Evolutionary conservation across 2,329 filamentous ascomycete genomes (phyloP).

Genomic region (Fusarium sarcochroum): DNA sequence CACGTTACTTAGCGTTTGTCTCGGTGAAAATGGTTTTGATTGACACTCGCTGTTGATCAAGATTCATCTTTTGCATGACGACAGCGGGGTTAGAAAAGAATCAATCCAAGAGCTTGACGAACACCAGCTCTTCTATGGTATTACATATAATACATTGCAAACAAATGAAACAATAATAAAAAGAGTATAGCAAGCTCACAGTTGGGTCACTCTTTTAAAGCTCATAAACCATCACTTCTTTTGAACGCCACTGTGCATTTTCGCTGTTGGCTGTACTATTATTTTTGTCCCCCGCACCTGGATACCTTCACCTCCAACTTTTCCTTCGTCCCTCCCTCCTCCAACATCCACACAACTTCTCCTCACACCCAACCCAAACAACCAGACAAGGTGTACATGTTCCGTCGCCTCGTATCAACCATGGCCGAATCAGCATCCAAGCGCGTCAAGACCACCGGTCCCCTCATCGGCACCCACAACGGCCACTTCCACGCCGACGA

Average conservation of each 20-base stretch:
- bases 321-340: slow-evolving; percentile 9
- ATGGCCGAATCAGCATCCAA: slow-evolving; percentile 80
- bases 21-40: too few relatives aligned
- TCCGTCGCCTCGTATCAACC: slow-evolving; percentile 50
- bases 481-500: slow-evolving; percentile 99
- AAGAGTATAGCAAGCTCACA: too few relatives aligned
- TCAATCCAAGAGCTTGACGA: too few relatives aligned
- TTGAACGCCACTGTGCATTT: slow-evolving; percentile 1
- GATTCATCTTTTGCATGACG: too few relatives aligned
- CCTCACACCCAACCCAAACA: slow-evolving; percentile 8
- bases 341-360: neutral
- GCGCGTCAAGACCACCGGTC: slow-evolving; percentile 80
- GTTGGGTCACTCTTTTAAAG: too few relatives aligned
- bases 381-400: slow-evolving; percentile 44
- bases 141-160: too few relatives aligned
- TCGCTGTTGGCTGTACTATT: slow-evolving; percentile 10
- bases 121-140: too few relatives aligned
- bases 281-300: slow-evolving; percentile 21
- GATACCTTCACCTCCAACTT: slow-evolving; percentile 17
- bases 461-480: slow-evolving; percentile 93
- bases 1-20: too few relatives aligned
- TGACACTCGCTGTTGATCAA: too few relatives aligned
- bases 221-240: neutral
- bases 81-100: too few relatives aligned
- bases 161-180: too few relatives aligned